Percentiles rank a stretch among this genome's conserved stretches.
These are phyloP conservation scores for Quercus engelmannii DNA, from an alignment of 306 rosid genomes.

Conservation along the genomic window DNA sequence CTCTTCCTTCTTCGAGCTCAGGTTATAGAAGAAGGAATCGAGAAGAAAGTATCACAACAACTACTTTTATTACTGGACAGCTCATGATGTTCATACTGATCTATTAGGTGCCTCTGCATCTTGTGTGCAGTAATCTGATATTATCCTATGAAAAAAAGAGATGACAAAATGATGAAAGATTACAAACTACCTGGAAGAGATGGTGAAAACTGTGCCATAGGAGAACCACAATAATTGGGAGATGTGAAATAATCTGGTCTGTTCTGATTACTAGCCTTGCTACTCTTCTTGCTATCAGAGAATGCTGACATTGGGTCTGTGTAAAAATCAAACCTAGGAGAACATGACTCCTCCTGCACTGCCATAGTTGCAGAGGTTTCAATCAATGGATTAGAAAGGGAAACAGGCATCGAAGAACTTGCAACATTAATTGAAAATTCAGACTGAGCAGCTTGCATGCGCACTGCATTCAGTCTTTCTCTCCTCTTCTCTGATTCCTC, in stretches of 20 bases:
- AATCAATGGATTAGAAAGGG: conserved; percentile 69
- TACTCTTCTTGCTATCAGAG: conserved; percentile 46
- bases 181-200: conserved; percentile 41
- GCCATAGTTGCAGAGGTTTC: conserved; percentile 39
- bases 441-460: conserved; percentile 58
- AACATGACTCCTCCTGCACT: conserved; percentile 18
- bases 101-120: too few relatives aligned
- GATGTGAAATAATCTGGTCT: conserved; percentile 33
- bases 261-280: conserved; percentile 22
- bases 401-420: conserved; percentile 28
- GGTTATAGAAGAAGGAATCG: too few relatives aligned
- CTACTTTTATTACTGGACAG: too few relatives aligned
- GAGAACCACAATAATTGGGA: too few relatives aligned
- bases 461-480: conserved; percentile 74
- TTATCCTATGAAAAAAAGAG: neutral
- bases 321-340: conserved; percentile 79
- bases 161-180: neutral
- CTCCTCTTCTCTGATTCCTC: conserved; percentile 82
- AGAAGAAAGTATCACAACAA: too few relatives aligned
- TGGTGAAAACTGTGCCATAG: conserved; percentile 38
- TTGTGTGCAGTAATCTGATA: neutral
- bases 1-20: too few relatives aligned
- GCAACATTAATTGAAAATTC: conserved; percentile 25
- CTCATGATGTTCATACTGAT: too few relatives aligned
- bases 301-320: conserved; percentile 91